Conservation (phyloP, 164 flowering plant species). For the Nymphaea thermarum region DNA sequence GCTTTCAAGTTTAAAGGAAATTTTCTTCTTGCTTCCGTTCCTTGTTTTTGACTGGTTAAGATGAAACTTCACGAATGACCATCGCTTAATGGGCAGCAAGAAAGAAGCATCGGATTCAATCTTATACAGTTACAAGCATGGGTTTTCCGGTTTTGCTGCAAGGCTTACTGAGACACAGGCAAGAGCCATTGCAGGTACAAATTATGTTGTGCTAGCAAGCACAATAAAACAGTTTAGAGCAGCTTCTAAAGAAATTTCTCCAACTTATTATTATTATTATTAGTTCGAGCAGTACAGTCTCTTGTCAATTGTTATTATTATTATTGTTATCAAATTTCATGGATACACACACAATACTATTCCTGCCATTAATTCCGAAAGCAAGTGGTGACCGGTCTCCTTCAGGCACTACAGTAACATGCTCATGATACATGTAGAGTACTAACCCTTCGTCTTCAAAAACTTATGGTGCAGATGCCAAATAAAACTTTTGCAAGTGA, state of each 20-base stretch:
- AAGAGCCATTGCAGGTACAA: conserved; percentile 20
- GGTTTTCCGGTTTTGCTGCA: conserved; percentile 52
- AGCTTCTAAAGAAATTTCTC: neutral
- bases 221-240: neutral
- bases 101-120: conserved; percentile 20
- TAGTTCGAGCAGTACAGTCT: too few relatives aligned
- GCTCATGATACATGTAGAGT: too few relatives aligned
- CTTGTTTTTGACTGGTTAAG: neutral
- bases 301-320: neutral
- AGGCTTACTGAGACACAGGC: conserved; percentile 34
- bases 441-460: too few relatives aligned
- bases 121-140: conserved; percentile 42
- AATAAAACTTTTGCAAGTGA: too few relatives aligned
- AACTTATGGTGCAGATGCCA: too few relatives aligned
- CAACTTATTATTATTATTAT: neutral
- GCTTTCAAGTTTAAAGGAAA: neutral
- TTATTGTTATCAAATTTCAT: neutral
- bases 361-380: too few relatives aligned
- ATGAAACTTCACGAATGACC: neutral
- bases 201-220: neutral
- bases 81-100: conserved; percentile 18
- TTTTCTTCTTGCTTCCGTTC: neutral
- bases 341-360: too few relatives aligned
- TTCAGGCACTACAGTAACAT: too few relatives aligned
- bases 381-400: too few relatives aligned